Base-by-base conservation (phyloP, 345 rosid species). In the Angophora floribunda region DNA sequence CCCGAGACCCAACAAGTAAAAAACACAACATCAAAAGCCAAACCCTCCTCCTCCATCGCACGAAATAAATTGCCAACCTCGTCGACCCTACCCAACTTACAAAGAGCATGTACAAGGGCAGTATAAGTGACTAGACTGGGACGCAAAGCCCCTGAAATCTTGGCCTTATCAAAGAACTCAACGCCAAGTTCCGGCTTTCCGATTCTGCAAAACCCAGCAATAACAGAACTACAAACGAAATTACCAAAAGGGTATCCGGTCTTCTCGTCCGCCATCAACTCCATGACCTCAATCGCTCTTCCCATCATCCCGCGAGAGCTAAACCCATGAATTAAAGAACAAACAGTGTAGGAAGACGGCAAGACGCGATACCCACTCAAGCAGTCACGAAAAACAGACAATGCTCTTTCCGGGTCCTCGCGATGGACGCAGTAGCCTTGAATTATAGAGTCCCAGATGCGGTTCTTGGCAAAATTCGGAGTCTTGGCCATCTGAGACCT, bases 1-100 rank as follows among this genome's bases (percentile, higher is more conserved):
- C 97, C 96, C 90, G 85, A 91, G 90, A 95, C 94, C 98, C 96
- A 96, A 90, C 93, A 92, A 89, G 93, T 95, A 75, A 91, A 97
- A 87, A 97, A 93, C 85, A 95, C 91, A 50, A 92, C 95, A 88
- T 96, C 99, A 85, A 96, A 91, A 86, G 85, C 93, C 92, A 94
- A 87, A 21, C 94, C 93, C 89, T 95, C 94, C 63, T 90, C 92
- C 85, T 92, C 94, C 85, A 97, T 93, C 89, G 80, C 89, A 87
- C 50, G 85, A 91, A 93, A 92, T 89, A 97, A 91, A 70, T 86
- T 87, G 87, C 47, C 55, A 28, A 95, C 94, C 88, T 96, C 96
- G 86, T 93, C 88, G 86, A 91, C 90, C 89, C 94, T 94, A 88
- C 96, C 97, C 75, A 93, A 90, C 88, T 89, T 91, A 90, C 93